Base-by-base conservation (phyloP, 176 grass and related monocot species). In the Carex cristatella region DNA sequence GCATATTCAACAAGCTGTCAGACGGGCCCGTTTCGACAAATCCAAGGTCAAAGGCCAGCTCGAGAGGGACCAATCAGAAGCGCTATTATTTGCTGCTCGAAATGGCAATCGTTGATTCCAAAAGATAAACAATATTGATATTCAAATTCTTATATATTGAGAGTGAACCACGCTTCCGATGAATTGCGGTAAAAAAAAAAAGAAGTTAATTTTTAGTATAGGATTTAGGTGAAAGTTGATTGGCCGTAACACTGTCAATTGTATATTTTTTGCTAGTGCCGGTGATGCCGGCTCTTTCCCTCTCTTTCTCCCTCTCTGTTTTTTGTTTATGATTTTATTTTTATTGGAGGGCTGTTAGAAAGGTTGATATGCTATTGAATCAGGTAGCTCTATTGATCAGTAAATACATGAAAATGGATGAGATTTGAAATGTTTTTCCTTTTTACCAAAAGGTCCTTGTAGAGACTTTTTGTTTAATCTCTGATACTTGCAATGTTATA, bases 1-100 rank as follows among this genome's bases (percentile, higher is more conserved):
- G 44, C 97, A 99, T 57, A 94, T 99, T 84, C 91, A 99, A 73
- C 93, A 94, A 44, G 93, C 91, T 0, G 93, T 92, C 1, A 84
- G 91, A 81, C 90, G 87, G 87, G 97, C 97, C 0, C 93, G 97
- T 7, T 71, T 95, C 0, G 91, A 95, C 85, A 95, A 92, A 84
- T 85, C 87, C 12, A 99, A 92, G 64, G 82, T 87, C 13, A 95
- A 92, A 81, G 84, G 86, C n/a, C 75, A 90, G 1, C 83, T 81
- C 2, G 90, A 95, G 79, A 94, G 85, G 83, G 91, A 85, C 85
- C 93, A 89, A 87, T 90, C 90, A 5, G 96, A 99, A 79, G 86
- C 84, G 2, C 86, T 92, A 28, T 80, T 95, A 30, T 87, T 62
- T 77, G 51, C 91, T 1, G 85, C 85, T 40, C 85, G 89, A 51